Base-by-base conservation (phyloP, 331 rosid species). In the Quercus phellos region DNA sequence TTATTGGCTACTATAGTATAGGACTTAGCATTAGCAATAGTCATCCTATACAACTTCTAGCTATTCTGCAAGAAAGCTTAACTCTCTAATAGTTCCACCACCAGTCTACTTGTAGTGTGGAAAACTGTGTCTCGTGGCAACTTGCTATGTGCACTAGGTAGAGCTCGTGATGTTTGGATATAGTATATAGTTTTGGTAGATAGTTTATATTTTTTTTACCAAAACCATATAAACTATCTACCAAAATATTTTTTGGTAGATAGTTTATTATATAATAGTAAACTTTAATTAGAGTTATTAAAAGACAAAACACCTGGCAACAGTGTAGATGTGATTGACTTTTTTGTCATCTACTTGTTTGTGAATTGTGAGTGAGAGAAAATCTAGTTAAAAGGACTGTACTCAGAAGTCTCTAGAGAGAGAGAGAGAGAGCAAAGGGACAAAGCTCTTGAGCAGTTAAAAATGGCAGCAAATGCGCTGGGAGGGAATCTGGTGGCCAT, bases 381-480 rank as follows among this genome's bases (percentile, higher is more conserved):
- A 26, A 60, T 60, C 68, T 30, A 60, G 35, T 11, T 24, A 17
- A 4, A 60, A 24, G 18, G 11, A 13, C 38, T 42, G 10, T 35
- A 67, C 30, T 22, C 64, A 58, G 32, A 58, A 58, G 64, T 22
- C 22, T 21, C 64, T n/a, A n/a, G 29, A 56, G 29, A 21, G 64
- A 59, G 67, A 58, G 60, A 58, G 42, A 32, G 46, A 22, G n/a
- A 79, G 74, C 75, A 74, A 84, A 77, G 70, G 10, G 82, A 80
- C 87, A 81, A 26, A 75, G 4, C 0, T 68, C 53, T 22, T 43
- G 80, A 43, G 77, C 43, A 60, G 71, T 76, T 72, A 68, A 81
- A 80, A 78, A 72, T 78, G 84, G 85, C 83, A 54, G 59, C 75
- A 79, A 67, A 63, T 77, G 68, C 60, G 77, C 74, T 17, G 74